These are phyloP conservation scores for Pichia kluyveri DNA, from an alignment of 805 yeast species.

Conservation along the genomic window DNA sequence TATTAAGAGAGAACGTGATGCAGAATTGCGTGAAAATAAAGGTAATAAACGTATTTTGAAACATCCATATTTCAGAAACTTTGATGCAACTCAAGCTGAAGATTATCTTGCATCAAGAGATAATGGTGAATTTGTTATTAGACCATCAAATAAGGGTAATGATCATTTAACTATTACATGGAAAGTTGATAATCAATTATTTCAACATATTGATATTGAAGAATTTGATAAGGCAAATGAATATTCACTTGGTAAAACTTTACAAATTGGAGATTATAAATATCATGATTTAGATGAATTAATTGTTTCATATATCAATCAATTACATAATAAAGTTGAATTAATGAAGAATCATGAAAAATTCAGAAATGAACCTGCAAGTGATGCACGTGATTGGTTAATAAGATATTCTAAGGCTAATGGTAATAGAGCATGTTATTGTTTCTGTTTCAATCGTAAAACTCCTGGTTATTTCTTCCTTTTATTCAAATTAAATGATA, in stretches of 20 bases:
- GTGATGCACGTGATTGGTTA: conserved; percentile 80
- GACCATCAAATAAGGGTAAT: conserved; percentile 89
- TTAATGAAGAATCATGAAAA: conserved; percentile 83
- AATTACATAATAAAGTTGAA: conserved; percentile 72
- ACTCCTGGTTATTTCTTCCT: conserved; percentile 91
- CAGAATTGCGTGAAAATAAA: conserved; percentile 55
- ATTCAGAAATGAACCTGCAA: conserved; percentile 69
- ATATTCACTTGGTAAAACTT: conserved; percentile 44
- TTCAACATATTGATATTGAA: conserved; percentile 82
- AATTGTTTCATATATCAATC: conserved; percentile 77
- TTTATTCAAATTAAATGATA: conserved; percentile 70
- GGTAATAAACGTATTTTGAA: conserved; percentile 72
- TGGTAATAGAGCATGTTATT: conserved; percentile 82
- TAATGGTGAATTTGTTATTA: conserved; percentile 85
- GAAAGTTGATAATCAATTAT: conserved; percentile 87
- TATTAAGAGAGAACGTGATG: conserved; percentile 44
- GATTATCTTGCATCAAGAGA: conserved; percentile 80
- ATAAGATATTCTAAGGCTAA: conserved; percentile 86
- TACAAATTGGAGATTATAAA: conserved; percentile 55
- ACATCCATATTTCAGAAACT: conserved; percentile 83
- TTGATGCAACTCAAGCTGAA: conserved; percentile 84
- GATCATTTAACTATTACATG: conserved; percentile 90
- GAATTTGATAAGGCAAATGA: conserved; percentile 67
- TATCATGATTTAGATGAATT: conserved; percentile 91
- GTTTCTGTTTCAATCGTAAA: conserved; percentile 82